A percentile compares a stretch with the other conserved stretches of the same genome.
Conservation (phyloP, 1,139 yeast genomes). For the Pichia sp. region DNA sequence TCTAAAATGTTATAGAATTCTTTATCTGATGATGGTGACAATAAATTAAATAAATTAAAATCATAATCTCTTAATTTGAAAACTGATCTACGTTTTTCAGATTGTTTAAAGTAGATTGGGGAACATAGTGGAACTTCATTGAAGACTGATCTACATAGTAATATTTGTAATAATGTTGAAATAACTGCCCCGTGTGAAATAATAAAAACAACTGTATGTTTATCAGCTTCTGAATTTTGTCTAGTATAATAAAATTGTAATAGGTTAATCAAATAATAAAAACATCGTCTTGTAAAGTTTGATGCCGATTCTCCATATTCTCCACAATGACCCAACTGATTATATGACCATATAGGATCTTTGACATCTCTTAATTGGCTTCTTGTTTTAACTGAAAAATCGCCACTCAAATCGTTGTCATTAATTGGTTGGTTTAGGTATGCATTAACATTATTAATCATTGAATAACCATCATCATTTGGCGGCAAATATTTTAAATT, state of each 20-base stretch:
- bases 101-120: conserved; percentile 29
- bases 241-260: conserved; percentile 34
- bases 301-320: conserved; percentile 31
- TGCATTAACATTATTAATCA: conserved; percentile 32
- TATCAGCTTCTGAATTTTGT: conserved; percentile 21
- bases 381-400: conserved; percentile 12
- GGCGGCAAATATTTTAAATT: conserved; percentile 34
- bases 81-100: conserved; percentile 18
- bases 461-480: conserved; percentile 35
- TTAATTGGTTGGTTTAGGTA: conserved; percentile 24
- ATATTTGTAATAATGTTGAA: conserved; percentile 27
- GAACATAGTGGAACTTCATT: conserved; percentile 30
- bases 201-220: conserved; percentile 23
- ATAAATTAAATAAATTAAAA: conserved; percentile 23
- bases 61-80: conserved; percentile 29
- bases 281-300: conserved; percentile 36
- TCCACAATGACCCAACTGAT: conserved; percentile 30
- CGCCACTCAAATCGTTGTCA: conserved; percentile 1
- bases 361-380: conserved; percentile 16
- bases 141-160: conserved; percentile 27
- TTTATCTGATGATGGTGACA: conserved; percentile 21
- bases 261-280: conserved; percentile 37
- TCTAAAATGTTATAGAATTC: conserved; percentile 23
- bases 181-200: conserved; percentile 32
- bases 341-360: conserved; percentile 28